Evolutionary conservation across 768 basidiomycete species (phyloP), one percentile per base, ranked within the genome.

Genomic region (Amyloporia xantha): DNA sequence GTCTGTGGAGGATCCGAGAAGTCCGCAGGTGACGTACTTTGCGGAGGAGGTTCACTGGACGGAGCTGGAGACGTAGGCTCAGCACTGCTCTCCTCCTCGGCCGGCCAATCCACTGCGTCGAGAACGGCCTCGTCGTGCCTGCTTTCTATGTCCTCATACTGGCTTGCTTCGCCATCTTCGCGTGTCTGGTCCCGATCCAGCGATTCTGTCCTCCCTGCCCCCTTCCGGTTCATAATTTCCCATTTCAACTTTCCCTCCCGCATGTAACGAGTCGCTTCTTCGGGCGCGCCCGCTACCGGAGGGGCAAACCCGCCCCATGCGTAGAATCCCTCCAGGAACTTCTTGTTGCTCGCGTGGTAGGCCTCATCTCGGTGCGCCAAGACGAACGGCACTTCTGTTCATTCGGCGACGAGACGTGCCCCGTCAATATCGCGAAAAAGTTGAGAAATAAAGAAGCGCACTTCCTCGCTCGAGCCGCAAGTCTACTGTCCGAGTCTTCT

Each of bases 301-400:
- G 33, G 15, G 33, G 53, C 52, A 48, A 59, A 59, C 0, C 58
- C 58, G 15, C 53, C 58, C 58, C 58, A 59, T 3, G 33, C 19
- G 27, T 43, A 40, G 48, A 59, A 59, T 4, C 39, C 47, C 24
- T 42, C n/a, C 17, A 44, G 45, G 19, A 54, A 49, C 5, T 42
- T 2, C 12, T 7, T 4, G 21, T 23, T 21, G 44, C 15, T 4
- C n/a, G 44, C 13, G 11, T 1, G 13, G 9, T 3, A 15, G 33
- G 11, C 9, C 7, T 23, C 21, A 33, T 4, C 12, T n/a, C n/a
- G n/a, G 21, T 3, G 5, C 23, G 5, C 12, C 7, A 50, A n/a
- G 3, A 2, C 5, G 37, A 41, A 41, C 17, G 9, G 40, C 7
- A 13, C 4, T 19, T 19, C 47, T 48, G 37, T 26, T 7, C 37